Evolutionary conservation across 345 rosid genomes (phyloP).

Genomic region (Murraya koenigii): DNA sequence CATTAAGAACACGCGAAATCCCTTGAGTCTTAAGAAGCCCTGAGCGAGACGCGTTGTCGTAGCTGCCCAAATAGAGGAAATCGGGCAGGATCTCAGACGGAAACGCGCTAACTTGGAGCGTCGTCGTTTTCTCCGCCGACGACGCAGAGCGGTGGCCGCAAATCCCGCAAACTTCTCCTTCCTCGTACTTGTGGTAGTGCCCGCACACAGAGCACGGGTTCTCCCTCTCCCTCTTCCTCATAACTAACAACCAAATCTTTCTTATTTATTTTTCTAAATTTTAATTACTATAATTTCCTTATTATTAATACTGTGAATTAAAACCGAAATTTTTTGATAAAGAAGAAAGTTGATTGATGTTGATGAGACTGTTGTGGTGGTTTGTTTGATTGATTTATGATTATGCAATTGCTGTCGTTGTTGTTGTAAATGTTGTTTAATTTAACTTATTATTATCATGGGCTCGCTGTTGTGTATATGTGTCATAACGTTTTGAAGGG

Average conservation of each 20-base stretch:
- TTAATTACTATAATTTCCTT: no score
- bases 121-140: conserved; percentile 36
- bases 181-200: conserved; percentile 98
- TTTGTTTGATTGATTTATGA: neutral
- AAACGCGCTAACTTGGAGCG: conserved; percentile 74
- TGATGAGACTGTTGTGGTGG: neutral
- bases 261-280: neutral
- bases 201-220: conserved; percentile 97
- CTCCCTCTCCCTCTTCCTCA: conserved; percentile 99
- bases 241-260: neutral
- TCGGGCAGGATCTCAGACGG: conserved; percentile 92
- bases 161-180: conserved; percentile 92
- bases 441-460: no score
- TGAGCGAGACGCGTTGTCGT: conserved; percentile 97
- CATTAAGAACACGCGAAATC: conserved; percentile 87
- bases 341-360: neutral
- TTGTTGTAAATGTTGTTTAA: neutral
- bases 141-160: conserved; percentile 83
- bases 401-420: neutral
- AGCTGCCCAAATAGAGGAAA: conserved; percentile 88
- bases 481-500: neutral
- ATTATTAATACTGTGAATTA: neutral
- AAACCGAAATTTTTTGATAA: no score
- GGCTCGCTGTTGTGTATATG: neutral
- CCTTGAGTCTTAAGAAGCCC: conserved; percentile 92